Conservation (phyloP, 768 basidiomycete genomes). For the Tricholoma sp. region DNA sequence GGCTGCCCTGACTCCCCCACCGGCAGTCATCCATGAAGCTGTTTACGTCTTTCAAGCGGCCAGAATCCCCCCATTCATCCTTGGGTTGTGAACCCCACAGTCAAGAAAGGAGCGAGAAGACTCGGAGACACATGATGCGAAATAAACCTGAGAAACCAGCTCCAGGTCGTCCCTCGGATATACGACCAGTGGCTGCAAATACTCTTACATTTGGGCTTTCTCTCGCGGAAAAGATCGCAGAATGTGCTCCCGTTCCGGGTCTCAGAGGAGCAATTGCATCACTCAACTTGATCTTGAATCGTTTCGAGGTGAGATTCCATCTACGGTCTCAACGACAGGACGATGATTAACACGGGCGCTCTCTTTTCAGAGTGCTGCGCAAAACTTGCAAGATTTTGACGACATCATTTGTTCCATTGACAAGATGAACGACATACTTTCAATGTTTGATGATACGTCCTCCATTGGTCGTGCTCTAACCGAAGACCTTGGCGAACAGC, state of each 20-base stretch:
- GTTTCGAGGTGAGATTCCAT: constrained; percentile 8
- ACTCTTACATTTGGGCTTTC: constrained; percentile 12
- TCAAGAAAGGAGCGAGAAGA: neutral
- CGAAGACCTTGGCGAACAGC: constrained; percentile 12
- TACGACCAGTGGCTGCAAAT: constrained; percentile 6
- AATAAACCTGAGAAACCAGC: neutral
- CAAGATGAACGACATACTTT: constrained; percentile 7
- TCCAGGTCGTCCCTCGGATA: neutral
- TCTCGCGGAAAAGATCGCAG: constrained; percentile 11
- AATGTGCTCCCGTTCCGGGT: constrained; percentile 13
- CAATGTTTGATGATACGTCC: constrained; percentile 12
- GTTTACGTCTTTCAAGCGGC: neutral
- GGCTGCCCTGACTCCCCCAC: neutral
- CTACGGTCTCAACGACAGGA: neutral
- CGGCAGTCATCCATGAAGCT: neutral
- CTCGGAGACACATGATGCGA: neutral
- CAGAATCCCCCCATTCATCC: neutral
- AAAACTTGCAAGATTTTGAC: constrained; percentile 8
- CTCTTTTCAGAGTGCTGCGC: constrained; percentile 6
- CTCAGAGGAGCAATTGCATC: constrained; percentile 9
- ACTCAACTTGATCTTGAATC: constrained; percentile 5
- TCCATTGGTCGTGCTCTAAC: constrained; percentile 11
- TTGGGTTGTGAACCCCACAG: neutral
- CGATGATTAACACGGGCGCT: neutral
- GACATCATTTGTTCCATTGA: constrained; percentile 11